Evolutionary conservation across 495 filamentous ascomycete species (phyloP), one percentile per base, ranked within the genome.

Genomic region (Annulohypoxylon bovei): DNA sequence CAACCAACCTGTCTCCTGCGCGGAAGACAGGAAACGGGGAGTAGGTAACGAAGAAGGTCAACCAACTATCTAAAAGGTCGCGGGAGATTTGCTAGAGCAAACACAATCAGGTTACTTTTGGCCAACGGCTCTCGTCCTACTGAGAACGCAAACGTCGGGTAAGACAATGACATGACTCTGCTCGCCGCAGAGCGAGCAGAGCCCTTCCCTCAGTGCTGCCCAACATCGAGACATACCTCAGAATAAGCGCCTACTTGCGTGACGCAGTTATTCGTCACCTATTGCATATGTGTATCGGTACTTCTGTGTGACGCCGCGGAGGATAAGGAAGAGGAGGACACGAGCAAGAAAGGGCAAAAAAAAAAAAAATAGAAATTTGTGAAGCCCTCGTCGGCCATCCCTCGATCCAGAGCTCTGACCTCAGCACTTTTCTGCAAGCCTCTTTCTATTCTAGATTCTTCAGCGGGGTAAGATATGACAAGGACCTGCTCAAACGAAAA

Each of bases 51-150:
- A 65, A 65, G 32, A 12, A 50, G 37, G 42, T 9, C n/a, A 35
- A 53, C 25, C 28, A 25, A 50, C 35, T 57, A 46, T 54, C 54
- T 53, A 49, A 37, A 12, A 57, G 32, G 55, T 50, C 42, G 49
- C 35, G 49, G 50, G 42, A 62, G 50, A 58, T 62, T 59, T 27
- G 28, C 32, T 32, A 65, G 62, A 69, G 62, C 73, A 72, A 72
- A 69, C 69, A 67, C 39, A 58, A 70, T 39, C 55, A 44, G 54
- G 69, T 72, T 68, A 70, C 70, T 63, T 63, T 65, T 37, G 47
- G 40, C 65, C 70, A 73, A 73, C 70, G 70, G 70, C 62, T 63
- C 65, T 70, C 49, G 70, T 73, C 66, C 65, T 70, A 73, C 70
- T 66, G 47, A 59, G 32, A 50, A 59, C 53, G 61, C 70, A 73